These are phyloP conservation scores for Umbelopsis vinacea DNA, from an alignment of 192 early-diverging fungal species.

Conservation along the genomic window DNA sequence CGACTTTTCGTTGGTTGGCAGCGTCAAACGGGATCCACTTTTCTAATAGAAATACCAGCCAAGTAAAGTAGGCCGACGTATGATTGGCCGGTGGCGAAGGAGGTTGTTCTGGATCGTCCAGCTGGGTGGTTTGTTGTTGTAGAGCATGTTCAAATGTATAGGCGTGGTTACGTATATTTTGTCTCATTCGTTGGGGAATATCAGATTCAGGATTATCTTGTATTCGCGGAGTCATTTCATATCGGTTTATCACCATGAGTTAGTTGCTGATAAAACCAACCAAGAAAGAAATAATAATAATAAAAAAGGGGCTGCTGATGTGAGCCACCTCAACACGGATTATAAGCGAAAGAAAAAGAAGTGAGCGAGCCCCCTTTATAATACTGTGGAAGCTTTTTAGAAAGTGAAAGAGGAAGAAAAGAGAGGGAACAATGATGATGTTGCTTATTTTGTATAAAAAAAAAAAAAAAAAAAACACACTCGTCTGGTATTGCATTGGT, in stretches of 20 bases:
- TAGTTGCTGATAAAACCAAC: too few relatives aligned
- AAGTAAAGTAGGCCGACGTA: conserved; percentile 28
- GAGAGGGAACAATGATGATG: background rate
- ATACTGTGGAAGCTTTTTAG: background rate
- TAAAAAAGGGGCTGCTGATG: background rate
- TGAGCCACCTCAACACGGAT: background rate
- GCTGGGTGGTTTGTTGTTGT: conserved; percentile 3
- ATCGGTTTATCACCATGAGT: conserved; percentile 12
- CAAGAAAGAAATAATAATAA: background rate
- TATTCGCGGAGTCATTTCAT: conserved; percentile 16
- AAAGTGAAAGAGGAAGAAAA: background rate
- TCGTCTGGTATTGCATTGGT: background rate
- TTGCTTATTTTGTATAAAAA: background rate
- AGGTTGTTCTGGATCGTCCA: background rate
- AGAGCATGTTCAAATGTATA: conserved; percentile 32
- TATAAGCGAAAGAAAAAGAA: background rate
- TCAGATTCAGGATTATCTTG: background rate
- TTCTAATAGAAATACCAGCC: conserved; percentile 29
- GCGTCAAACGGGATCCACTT: conserved; percentile 32
- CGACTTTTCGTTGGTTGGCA: conserved; percentile 30
- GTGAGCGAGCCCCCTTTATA: background rate
- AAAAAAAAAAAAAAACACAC: background rate
- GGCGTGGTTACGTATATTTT: conserved; percentile 31
- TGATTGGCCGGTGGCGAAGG: conserved; percentile 18
- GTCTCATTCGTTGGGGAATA: conserved; percentile 21